Conservation (phyloP, 2,329 filamentous ascomycete genomes). For the Coniochaeta prunicola region DNA sequence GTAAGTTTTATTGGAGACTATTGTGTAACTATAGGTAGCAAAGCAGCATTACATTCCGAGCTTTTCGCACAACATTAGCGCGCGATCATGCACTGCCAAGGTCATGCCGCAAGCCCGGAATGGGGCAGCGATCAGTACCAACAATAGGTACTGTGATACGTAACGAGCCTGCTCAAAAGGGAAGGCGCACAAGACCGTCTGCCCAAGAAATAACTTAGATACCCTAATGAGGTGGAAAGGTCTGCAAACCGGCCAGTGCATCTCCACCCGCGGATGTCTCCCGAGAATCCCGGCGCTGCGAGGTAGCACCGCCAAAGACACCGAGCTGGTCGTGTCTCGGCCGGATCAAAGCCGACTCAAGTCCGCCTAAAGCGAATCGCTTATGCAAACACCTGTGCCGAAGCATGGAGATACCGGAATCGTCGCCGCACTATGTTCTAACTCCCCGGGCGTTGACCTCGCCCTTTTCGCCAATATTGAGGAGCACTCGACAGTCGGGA, state of each 20-base stretch:
- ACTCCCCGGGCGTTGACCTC: slow-evolving; percentile 54
- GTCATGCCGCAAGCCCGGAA: not conserved
- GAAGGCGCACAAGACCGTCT: not conserved
- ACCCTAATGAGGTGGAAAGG: not conserved
- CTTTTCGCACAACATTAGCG: not conserved
- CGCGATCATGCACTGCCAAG: not conserved
- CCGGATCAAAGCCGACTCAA: not conserved
- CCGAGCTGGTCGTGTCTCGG: not conserved
- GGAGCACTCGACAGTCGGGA: slow-evolving; percentile 60
- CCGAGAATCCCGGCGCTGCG: not conserved
- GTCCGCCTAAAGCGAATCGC: not conserved
- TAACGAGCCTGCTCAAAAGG: not conserved
- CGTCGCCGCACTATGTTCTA: slow-evolving; percentile 27
- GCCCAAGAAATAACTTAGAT: not conserved
- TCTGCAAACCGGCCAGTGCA: not conserved
- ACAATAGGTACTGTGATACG: no score
- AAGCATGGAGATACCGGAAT: not conserved
- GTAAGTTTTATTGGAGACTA: no score
- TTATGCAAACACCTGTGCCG: not conserved
- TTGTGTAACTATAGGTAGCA: not conserved
- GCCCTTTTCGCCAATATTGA: slow-evolving; percentile 57
- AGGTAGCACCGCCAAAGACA: not conserved
- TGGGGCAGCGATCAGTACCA: not conserved
- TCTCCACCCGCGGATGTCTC: not conserved
- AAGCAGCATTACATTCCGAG: not conserved